These are phyloP conservation scores for Porodaedalea pini DNA, from an alignment of 1,284 basidiomycete species.

Conservation along the genomic window DNA sequence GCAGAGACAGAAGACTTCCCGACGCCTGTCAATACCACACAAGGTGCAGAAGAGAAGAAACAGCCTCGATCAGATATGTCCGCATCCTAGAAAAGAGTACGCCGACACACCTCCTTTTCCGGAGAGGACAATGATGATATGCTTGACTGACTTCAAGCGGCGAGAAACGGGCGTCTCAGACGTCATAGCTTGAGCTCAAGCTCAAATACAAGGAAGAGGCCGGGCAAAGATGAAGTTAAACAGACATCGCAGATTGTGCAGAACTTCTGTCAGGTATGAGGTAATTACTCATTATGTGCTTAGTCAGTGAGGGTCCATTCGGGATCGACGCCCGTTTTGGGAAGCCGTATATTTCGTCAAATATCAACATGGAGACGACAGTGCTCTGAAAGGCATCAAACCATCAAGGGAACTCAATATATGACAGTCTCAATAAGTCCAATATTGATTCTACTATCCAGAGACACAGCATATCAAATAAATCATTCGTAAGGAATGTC, in stretches of 20 bases:
- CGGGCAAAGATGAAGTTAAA: background rate
- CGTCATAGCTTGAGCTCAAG: slow-evolving; percentile 29
- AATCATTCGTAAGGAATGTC: too few relatives aligned
- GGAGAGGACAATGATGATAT: slow-evolving; percentile 90
- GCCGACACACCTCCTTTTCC: slow-evolving; percentile 76
- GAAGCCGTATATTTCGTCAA: too few relatives aligned
- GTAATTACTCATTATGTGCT: too few relatives aligned
- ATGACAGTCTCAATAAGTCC: too few relatives aligned
- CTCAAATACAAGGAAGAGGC: too few relatives aligned
- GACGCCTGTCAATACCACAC: slow-evolving; percentile 47
- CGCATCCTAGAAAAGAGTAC: background rate
- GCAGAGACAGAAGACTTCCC: slow-evolving; percentile 96
- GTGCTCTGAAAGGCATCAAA: too few relatives aligned
- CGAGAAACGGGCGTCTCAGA: slow-evolving; percentile 52
- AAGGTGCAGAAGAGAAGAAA: background rate
- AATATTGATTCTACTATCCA: too few relatives aligned
- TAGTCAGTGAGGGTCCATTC: background rate
- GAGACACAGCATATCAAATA: too few relatives aligned
- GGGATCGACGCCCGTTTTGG: background rate
- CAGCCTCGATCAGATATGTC: background rate
- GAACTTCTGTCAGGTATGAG: background rate
- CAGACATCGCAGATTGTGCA: background rate
- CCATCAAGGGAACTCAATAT: too few relatives aligned
- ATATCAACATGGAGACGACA: too few relatives aligned
- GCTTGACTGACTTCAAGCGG: slow-evolving; percentile 71